A percentile compares a stretch with the other conserved stretches of the same genome.
These are phyloP conservation scores for Persicaria tinctoria DNA, from an alignment of 148 eudicot species.

Conservation along the genomic window DNA sequence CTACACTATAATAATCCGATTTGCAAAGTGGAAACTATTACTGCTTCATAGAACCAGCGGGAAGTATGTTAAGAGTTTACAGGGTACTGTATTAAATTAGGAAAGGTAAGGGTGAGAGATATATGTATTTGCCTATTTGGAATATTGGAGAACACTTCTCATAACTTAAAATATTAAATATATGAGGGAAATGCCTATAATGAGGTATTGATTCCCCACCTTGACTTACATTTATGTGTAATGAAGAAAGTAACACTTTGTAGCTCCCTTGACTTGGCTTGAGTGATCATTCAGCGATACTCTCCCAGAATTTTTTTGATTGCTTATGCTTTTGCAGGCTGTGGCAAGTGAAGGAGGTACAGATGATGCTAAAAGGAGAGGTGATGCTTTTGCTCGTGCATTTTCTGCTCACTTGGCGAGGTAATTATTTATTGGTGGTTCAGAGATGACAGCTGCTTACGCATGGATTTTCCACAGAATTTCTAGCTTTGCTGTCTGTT, in stretches of 20 bases:
- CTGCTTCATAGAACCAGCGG: not conserved
- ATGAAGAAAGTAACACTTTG: too few relatives aligned
- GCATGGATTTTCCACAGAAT: not conserved
- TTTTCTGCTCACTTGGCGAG: constrained; percentile 98
- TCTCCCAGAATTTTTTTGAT: not conserved
- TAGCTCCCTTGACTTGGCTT: too few relatives aligned
- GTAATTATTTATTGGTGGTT: constrained; percentile 24
- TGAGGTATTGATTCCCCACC: not conserved
- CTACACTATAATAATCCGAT: not conserved
- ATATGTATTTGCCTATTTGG: not conserved
- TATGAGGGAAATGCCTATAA: not conserved
- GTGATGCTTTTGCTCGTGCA: constrained; percentile 99
- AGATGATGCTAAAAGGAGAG: constrained; percentile 93
- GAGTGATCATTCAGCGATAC: too few relatives aligned
- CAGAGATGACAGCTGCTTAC: not conserved
- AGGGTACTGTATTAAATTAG: not conserved
- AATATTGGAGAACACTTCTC: not conserved
- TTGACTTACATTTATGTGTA: not conserved
- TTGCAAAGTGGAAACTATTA: not conserved
- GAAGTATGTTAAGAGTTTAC: not conserved
- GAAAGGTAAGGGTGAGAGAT: not conserved
- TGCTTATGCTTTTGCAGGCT: constrained; percentile 40
- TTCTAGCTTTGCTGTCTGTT: not conserved
- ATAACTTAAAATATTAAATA: not conserved
- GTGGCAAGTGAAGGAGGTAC: constrained; percentile 99